A percentile compares a stretch with the other conserved stretches of the same genome.
Evolutionary conservation across 176 grass and related monocot genomes (phyloP).

Genomic region (sorghum (Sorghum bicolor)): Sorghum_bicolor_NCBIv3 NC_012870.2:63850001-63850500

Average conservation of each 20-base stretch:
- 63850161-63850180: conserved; percentile 72
- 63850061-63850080: too few species aligned
- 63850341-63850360: conserved; percentile 64
- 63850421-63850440: not conserved
- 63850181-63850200: conserved; percentile 79
- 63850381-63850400: conserved; percentile 19
- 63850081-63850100: too few species aligned
- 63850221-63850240: too few species aligned
- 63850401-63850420: not conserved
- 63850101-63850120: too few species aligned
- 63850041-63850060: conserved; percentile 72
- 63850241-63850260: not conserved
- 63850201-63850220: conserved; percentile 44
- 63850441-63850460: not conserved
- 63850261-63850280: too few species aligned
- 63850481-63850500: conserved; percentile 57
- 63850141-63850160: conserved; percentile 25
- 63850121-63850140: too few species aligned
- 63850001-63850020: conserved; percentile 46
- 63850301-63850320: conserved; percentile 47
- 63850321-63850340: conserved; percentile 55
- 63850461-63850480: not conserved
- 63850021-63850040: conserved; percentile 52
- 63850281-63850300: too few species aligned
- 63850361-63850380: conserved; percentile 49